Evolutionary conservation across 495 filamentous ascomycete species (phyloP).

Genomic region (Trichoderma gamsii): DNA sequence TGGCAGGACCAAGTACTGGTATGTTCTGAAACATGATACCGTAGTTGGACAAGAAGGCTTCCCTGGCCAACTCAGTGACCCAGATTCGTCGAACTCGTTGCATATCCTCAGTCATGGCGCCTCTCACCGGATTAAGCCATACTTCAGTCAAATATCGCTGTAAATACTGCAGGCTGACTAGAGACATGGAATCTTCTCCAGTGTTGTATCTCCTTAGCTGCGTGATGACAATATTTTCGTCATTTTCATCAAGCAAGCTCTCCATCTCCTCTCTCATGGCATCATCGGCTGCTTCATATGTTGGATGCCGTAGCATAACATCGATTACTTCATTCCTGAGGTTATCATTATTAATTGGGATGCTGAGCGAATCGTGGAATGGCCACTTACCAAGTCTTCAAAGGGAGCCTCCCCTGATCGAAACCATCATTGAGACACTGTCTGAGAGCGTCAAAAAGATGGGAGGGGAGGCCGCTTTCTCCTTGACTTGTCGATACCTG

Average conservation of each 20-base stretch:
- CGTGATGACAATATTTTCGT: conserved; percentile 3
- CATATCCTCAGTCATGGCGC: not conserved
- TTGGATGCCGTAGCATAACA: not conserved
- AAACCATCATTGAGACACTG: conserved; percentile 5
- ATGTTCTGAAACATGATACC: conserved; percentile 10
- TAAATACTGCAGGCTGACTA: conserved; percentile 8
- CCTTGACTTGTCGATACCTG: not conserved
- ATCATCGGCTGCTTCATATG: conserved; percentile 4
- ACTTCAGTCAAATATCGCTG: not conserved
- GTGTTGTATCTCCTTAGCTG: not conserved
- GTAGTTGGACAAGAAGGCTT: conserved; percentile 10
- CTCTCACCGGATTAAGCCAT: conserved; percentile 3
- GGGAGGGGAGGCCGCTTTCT: conserved; percentile 15
- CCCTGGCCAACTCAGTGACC: conserved; percentile 8
- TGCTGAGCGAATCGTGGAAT: not conserved
- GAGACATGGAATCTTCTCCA: not conserved
- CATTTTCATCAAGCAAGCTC: not conserved
- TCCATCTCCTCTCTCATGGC: conserved; percentile 3
- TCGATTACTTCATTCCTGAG: not conserved
- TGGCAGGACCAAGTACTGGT: not conserved
- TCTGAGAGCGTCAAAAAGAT: conserved; percentile 21
- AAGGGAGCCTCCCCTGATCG: conserved; percentile 4
- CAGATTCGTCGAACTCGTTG: not conserved
- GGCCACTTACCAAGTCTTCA: conserved; percentile 3
- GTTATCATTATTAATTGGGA: not conserved